Percentiles rank a stretch among this genome's conserved stretches.
Evolutionary conservation across 306 rosid genomes (phyloP).

Genomic region (Styphnolobium japonicum): DNA sequence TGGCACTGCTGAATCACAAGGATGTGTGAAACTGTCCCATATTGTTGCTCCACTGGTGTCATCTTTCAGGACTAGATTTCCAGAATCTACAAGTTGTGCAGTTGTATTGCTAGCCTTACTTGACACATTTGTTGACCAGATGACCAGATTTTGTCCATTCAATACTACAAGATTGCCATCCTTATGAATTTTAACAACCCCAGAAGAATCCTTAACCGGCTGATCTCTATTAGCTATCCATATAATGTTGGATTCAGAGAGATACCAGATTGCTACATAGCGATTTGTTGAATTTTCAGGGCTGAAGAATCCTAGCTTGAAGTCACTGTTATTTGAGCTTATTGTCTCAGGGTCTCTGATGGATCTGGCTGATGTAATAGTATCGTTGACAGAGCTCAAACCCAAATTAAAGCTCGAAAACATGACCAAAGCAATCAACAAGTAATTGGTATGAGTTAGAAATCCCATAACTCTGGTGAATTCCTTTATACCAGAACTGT

Average conservation of each 20-base stretch:
- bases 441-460: not conserved
- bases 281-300: constrained; percentile 12
- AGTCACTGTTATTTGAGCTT: constrained; percentile 28
- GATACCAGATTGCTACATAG: constrained; percentile 40
- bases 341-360: constrained; percentile 26
- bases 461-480: constrained; percentile 30
- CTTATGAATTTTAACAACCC: not conserved
- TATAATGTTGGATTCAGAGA: not conserved
- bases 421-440: not conserved
- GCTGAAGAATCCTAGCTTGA: not conserved
- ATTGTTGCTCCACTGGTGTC: not conserved
- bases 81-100: constrained; percentile 12
- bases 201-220: constrained; percentile 11
- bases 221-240: constrained; percentile 42
- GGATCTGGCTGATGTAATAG: constrained; percentile 4
- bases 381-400: not conserved
- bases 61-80: not conserved
- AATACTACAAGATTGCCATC: constrained; percentile 23
- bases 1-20: no score
- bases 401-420: not conserved
- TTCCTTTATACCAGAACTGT: not conserved
- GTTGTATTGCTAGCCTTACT: not conserved
- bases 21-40: constrained; percentile 37
- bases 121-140: constrained; percentile 34
- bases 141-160: not conserved